phyloP scores from a whole-genome alignment of 2,329 filamentous ascomycete species.

The Xylaria hypoxylon region DNA sequence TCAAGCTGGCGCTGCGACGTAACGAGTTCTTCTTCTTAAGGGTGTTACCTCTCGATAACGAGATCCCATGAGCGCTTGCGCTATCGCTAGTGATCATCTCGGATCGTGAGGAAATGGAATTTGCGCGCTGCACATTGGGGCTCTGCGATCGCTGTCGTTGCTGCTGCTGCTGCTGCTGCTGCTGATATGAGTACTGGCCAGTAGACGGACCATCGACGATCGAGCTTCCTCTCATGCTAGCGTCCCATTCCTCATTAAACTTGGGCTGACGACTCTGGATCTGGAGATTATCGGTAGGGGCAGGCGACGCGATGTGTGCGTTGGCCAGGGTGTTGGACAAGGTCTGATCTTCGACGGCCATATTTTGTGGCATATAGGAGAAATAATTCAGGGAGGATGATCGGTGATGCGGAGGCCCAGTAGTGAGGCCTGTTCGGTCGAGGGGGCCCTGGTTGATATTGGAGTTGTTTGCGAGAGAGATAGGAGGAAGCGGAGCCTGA shows the following conservation, averaged over 20 bases:
- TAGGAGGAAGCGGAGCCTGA: slow-evolving; percentile 39
- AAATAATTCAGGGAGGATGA: slow-evolving; percentile 48
- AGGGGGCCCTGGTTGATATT: slow-evolving; percentile 41
- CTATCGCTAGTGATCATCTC: slow-evolving; percentile 60
- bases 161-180: slow-evolving; percentile 38
- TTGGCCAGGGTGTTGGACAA: slow-evolving; percentile 55
- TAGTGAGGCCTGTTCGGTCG: slow-evolving; percentile 34
- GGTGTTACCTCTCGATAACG: slow-evolving; percentile 71
- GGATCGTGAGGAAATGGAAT: slow-evolving; percentile 67
- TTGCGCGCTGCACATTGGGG: slow-evolving; percentile 67
- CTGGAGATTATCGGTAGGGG: slow-evolving; percentile 42
- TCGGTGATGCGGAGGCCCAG: slow-evolving; percentile 36
- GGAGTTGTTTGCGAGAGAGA: slow-evolving; percentile 27
- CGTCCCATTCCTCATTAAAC: slow-evolving; percentile 79
- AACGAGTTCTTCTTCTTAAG: slow-evolving; percentile 90
- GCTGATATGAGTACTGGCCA: slow-evolving; percentile 38
- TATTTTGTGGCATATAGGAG: slow-evolving; percentile 42
- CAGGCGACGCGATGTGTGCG: slow-evolving; percentile 48
- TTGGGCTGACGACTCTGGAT: slow-evolving; percentile 56
- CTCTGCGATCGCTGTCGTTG: slow-evolving; percentile 44
- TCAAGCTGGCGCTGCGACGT: slow-evolving; percentile 77
- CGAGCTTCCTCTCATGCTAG: slow-evolving; percentile 73
- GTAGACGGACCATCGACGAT: slow-evolving; percentile 63
- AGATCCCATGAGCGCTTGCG: slow-evolving; percentile 51
- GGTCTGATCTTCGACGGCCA: slow-evolving; percentile 51